phyloP scores from a whole-genome alignment of 1,284 basidiomycete species.

The Pseudozyma hubeiensis region DNA sequence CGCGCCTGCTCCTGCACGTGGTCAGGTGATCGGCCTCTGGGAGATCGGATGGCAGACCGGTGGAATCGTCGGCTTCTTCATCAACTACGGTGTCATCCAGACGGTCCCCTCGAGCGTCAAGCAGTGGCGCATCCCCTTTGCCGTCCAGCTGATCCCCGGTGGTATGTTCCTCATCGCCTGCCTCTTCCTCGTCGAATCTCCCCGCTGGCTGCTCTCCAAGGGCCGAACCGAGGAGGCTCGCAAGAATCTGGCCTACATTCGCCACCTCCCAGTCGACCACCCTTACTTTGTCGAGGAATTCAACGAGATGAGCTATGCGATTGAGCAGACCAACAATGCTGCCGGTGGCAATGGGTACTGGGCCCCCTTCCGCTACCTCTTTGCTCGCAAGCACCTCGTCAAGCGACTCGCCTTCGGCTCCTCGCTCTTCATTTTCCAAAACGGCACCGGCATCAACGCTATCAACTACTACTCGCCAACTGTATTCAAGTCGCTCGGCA shows the following conservation, averaged over 20 bases:
- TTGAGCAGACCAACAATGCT: constrained; percentile 9
- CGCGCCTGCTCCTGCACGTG: constrained; percentile 71
- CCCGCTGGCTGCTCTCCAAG: constrained; percentile 75
- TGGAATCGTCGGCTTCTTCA: constrained; percentile 67
- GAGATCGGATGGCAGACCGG: constrained; percentile 71
- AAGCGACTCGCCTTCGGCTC: constrained; percentile 17
- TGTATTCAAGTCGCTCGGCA: constrained; percentile 73
- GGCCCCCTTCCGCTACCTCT: constrained; percentile 51
- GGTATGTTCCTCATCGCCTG: constrained; percentile 68
- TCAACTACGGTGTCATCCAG: constrained; percentile 71
- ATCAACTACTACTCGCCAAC: constrained; percentile 70
- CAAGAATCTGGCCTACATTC: constrained; percentile 53
- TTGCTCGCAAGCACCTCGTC: constrained; percentile 23
- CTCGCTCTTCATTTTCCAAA: constrained; percentile 29
- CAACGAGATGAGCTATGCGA: constrained; percentile 19
- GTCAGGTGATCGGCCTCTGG: constrained; percentile 72
- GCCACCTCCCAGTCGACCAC: constrained; percentile 57
- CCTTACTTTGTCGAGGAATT: constrained; percentile 55
- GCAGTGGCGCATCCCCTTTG: constrained; percentile 73
- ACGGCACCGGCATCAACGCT: constrained; percentile 61
- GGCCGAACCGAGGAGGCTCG: constrained; percentile 66
- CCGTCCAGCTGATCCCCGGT: constrained; percentile 73
- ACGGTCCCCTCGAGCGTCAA: constrained; percentile 67
- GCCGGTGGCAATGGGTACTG: constrained; percentile 36
- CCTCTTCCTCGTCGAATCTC: constrained; percentile 74